A percentile compares a stretch with the other conserved stretches of the same genome.
Evolutionary conservation across 805 yeast species (phyloP).

Genomic region (Cyberlindnera amylophila): DNA sequence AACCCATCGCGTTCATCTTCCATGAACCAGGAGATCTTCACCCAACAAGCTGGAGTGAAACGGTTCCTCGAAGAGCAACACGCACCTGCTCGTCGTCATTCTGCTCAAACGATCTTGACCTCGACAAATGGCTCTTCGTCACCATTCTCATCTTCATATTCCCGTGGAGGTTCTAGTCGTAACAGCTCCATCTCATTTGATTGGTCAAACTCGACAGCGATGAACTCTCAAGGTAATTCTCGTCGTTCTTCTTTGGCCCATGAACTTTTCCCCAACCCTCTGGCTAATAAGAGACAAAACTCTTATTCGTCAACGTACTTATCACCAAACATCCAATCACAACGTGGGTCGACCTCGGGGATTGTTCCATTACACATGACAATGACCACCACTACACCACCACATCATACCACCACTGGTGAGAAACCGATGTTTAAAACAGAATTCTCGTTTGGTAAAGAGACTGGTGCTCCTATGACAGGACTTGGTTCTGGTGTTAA

Average conservation of each 20-base stretch:
- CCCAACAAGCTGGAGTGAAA: constrained; percentile 28
- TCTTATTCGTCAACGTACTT: constrained; percentile 20
- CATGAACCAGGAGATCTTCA: constrained; percentile 22
- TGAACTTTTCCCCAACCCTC: constrained; percentile 38
- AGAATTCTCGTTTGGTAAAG: constrained; percentile 15
- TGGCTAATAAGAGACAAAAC: constrained; percentile 18
- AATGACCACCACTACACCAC: constrained; percentile 21
- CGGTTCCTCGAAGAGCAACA: constrained; percentile 28
- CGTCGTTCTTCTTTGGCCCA: constrained; percentile 42
- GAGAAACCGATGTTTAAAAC: constrained; percentile 15
- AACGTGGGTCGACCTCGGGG: constrained; percentile 21
- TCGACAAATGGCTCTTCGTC: constrained; percentile 26
- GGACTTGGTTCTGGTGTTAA: constrained; percentile 4
- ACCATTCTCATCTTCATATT: constrained; percentile 31
- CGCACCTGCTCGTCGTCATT: constrained; percentile 27
- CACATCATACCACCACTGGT: constrained; percentile 13
- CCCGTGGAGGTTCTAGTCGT: constrained; percentile 36
- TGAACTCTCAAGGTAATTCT: constrained; percentile 22
- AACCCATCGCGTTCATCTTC: constrained; percentile 22
- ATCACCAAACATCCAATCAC: constrained; percentile 24
- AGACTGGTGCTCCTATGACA: constrained; percentile 1
- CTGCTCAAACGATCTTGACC: constrained; percentile 26
- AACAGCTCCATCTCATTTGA: constrained; percentile 38
- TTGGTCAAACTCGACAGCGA: constrained; percentile 25
- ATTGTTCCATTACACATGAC: constrained; percentile 22